Evolutionary conservation across 2,329 filamentous ascomycete species (phyloP), one percentile per base, ranked within the genome.

Genomic region (Pseudogymnoascus sp.): DNA sequence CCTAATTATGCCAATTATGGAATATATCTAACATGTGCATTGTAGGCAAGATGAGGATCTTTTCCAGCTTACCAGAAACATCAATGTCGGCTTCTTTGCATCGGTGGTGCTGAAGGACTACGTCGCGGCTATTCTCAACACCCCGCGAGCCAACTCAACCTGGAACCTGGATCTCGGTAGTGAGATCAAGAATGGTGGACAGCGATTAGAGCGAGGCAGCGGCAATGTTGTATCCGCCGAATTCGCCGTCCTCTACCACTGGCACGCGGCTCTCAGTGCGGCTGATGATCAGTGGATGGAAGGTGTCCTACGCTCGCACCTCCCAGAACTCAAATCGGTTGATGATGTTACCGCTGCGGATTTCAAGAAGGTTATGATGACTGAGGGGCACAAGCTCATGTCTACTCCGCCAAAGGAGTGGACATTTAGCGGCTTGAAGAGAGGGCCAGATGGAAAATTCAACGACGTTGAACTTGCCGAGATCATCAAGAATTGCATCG

Each of bases 231-330:
- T 77, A 2, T 78, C 76, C 2, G 73, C 76, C 25, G 77, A 79
- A 60, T 79, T 79, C 62, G 75, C 74, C 1, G 76, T 78, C 2
- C 71, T 79, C 1, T 79, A 79, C 62, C 76, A 78, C 62, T 79
- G 77, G 76, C 77, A 78, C 60, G 75, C 76, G 1, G 74, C 75
- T 25, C 67, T 79, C 12, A 76, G 74, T 61, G 74, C 75, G 12
- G 75, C 75, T 16, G 77, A 79, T 64, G 76, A 71, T 5, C 67
- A 74, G 28, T 79, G 77, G 77, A 78, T 78, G 76, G 75, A 78
- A 62, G 68, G 71, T 25, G 50, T 78, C 16, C 59, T 78, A 14
- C 67, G 69, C 59, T 33, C 57, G 5, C 65, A 65, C 16, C 61
- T 75, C 33, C 75, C 76, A 12, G 72, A 76, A 1, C 65, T 78